A percentile compares a stretch with the other conserved stretches of the same genome.
Conservation (phyloP, 352 stramenopile species). For the Phytophthora podocarpi region DNA sequence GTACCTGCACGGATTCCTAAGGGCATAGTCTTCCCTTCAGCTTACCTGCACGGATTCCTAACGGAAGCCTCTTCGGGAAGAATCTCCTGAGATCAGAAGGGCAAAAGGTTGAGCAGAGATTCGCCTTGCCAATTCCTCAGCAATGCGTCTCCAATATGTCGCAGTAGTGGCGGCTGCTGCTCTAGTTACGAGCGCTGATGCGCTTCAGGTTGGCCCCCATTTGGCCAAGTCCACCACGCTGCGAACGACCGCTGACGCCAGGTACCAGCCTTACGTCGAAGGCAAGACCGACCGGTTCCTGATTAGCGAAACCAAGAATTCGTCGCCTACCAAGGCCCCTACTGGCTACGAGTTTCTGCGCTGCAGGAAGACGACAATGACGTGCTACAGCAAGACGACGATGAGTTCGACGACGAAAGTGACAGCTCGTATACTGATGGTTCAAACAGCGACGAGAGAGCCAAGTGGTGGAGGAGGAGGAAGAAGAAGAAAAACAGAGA, state of each 20-base stretch:
- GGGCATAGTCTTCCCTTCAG: too few species aligned
- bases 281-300: constrained; percentile 20
- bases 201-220: constrained; percentile 17
- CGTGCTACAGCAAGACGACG: neutral
- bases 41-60: too few species aligned
- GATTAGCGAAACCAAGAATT: constrained; percentile 14
- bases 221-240: constrained; percentile 18
- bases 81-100: too few species aligned
- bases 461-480: neutral
- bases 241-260: neutral
- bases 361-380: neutral
- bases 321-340: neutral
- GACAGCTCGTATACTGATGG: neutral
- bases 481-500: neutral
- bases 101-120: too few species aligned
- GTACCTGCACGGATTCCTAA: too few species aligned
- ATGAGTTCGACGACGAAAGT: neutral
- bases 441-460: neutral
- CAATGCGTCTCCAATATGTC: too few species aligned
- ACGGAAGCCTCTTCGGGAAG: too few species aligned
- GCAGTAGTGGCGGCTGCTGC: constrained; percentile 10
- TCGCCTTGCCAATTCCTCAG: too few species aligned
- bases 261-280: constrained; percentile 26
- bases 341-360: constrained; percentile 1
- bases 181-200: constrained; percentile 2